Conservation (phyloP, 495 filamentous ascomycete species). For the Penicillium pancosmium region DNA sequence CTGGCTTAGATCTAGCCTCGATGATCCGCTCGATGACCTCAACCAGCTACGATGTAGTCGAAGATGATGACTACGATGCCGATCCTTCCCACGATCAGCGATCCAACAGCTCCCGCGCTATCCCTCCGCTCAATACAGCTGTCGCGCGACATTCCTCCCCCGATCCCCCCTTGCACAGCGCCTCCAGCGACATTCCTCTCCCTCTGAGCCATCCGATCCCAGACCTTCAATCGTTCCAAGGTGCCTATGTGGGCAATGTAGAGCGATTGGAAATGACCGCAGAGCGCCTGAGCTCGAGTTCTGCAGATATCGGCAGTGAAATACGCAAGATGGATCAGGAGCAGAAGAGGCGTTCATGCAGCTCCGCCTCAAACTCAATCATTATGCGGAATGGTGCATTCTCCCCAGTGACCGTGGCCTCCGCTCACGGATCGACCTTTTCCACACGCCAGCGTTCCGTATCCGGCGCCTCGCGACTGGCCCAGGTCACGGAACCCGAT, state of each 20-base stretch:
- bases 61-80: slow-evolving; percentile 50
- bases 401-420: slow-evolving; percentile 70
- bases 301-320: slow-evolving; percentile 77
- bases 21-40: slow-evolving; percentile 48
- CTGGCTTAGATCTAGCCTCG: slow-evolving; percentile 33
- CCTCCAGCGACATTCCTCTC: slow-evolving; percentile 59
- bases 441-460: slow-evolving; percentile 61
- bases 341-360: slow-evolving; percentile 61
- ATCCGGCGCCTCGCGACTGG: slow-evolving; percentile 54
- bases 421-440: slow-evolving; percentile 63
- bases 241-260: slow-evolving; percentile 75
- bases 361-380: slow-evolving; percentile 63
- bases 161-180: slow-evolving; percentile 60
- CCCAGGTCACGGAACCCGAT: slow-evolving; percentile 54
- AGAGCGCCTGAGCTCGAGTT: slow-evolving; percentile 76
- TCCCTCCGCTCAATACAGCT: slow-evolving; percentile 39
- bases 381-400: slow-evolving; percentile 75
- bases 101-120: slow-evolving; percentile 29
- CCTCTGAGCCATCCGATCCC: slow-evolving; percentile 75
- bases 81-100: slow-evolving; percentile 32
- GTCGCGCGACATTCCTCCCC: slow-evolving; percentile 34
- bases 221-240: slow-evolving; percentile 72
- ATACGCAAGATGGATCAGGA: slow-evolving; percentile 79
- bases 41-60: slow-evolving; percentile 48
- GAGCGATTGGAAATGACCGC: slow-evolving; percentile 81